phyloP scores from a whole-genome alignment of 345 rosid genomes.

The Moricandia moricandioides region DNA sequence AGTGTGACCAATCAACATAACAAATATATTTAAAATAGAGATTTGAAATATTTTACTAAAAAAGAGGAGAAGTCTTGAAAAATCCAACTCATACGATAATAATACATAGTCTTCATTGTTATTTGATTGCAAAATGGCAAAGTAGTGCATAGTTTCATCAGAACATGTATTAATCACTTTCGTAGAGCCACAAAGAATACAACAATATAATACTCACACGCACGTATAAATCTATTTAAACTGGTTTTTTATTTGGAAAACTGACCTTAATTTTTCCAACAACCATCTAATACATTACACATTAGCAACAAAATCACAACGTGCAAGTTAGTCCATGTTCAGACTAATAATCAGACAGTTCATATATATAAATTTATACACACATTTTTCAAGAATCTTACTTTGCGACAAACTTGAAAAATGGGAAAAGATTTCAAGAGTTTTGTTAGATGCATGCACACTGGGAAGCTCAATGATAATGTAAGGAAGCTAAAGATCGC shows the following conservation, averaged over 20 bases:
- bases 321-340: conserved; percentile 32
- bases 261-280: conserved; percentile 10
- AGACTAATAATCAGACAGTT: background rate
- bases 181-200: background rate
- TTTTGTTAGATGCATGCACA: conserved; percentile 36
- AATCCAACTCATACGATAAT: background rate
- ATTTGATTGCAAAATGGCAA: background rate
- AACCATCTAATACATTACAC: conserved; percentile 7
- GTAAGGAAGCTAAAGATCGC: conserved; percentile 28
- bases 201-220: background rate
- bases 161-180: conserved; percentile 32
- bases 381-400: conserved; percentile 11
- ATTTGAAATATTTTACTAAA: background rate
- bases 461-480: conserved; percentile 30
- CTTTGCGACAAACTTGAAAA: background rate
- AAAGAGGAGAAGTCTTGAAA: background rate
- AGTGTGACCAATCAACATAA: conserved; percentile 10
- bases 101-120: background rate
- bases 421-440: conserved; percentile 39
- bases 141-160: conserved; percentile 36
- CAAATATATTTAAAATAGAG: background rate
- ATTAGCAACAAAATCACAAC: conserved; percentile 4
- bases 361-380: background rate
- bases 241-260: background rate
- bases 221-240: background rate